Conservation (phyloP, 2,329 filamentous ascomycete genomes). For the Sporothrix brasiliensis region DNA sequence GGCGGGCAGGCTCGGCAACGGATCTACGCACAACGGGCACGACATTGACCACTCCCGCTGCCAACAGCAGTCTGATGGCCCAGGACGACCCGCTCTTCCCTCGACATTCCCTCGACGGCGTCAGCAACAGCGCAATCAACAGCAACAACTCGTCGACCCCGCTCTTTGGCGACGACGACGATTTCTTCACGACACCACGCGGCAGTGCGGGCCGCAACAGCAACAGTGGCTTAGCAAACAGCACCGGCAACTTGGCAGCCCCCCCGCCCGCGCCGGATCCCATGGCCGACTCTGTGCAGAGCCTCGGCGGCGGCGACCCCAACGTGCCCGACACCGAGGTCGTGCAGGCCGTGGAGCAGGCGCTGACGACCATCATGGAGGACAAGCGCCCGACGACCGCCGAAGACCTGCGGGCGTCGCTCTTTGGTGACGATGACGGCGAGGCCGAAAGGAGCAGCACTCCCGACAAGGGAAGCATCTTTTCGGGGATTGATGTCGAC, state of each 20-base stretch:
- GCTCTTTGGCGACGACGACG: constrained; percentile 86
- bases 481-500: constrained; percentile 25
- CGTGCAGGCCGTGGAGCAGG: constrained; percentile 90
- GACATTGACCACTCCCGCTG: background rate
- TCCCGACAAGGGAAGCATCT: constrained; percentile 53
- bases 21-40: constrained; percentile 50
- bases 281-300: constrained; percentile 72
- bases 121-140: background rate
- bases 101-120: constrained; percentile 70
- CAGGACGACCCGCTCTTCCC: constrained; percentile 14
- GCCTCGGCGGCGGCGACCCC: constrained; percentile 59
- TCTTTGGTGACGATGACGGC: constrained; percentile 62
- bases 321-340: constrained; percentile 69
- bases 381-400: constrained; percentile 67
- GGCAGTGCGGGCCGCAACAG: background rate
- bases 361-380: constrained; percentile 89
- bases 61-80: background rate
- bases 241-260: constrained; percentile 21
- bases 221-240: constrained; percentile 3
- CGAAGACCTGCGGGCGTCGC: constrained; percentile 65
- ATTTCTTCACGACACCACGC: constrained; percentile 45
- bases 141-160: constrained; percentile 48
- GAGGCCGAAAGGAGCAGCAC: constrained; percentile 43
- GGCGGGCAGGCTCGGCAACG: constrained; percentile 52
- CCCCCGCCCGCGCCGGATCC: constrained; percentile 56